Evolutionary conservation across 345 rosid species (phyloP), one percentile per base, ranked within the genome.

Genomic region (Bretschneidera sinensis): DNA sequence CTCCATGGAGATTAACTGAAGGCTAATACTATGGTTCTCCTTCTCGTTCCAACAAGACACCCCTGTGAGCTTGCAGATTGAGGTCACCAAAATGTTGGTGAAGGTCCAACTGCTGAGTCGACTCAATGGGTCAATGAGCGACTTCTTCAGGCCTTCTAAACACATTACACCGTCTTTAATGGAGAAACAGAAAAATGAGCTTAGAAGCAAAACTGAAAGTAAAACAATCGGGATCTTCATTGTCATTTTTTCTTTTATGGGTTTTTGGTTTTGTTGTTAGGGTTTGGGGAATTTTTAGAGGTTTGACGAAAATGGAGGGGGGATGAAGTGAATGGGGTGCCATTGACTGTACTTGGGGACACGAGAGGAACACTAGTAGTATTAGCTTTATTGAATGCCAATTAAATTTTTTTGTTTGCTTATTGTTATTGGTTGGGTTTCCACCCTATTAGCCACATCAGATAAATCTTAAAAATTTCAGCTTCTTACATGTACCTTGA

Each of bases 11-110:
- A 21, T 39, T 18, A 82, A 81, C 54, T 63, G 61, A n/a, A 85
- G 54, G 18, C 73, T 70, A 63, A 79, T 47, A 57, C 82, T 66
- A 11, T 87, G 77, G 68, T 47, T 80, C 73, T 85, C 90, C 57
- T 77, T 66, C 10, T 60, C 63, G 65, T 85, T 82, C 87, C 85
- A 81, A 65, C 90, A 85, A 68, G 75, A 13, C 50, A 85, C 90
- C 34, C 90, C 90, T 8, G 23, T 24, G 71, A 85, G 77, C 74
- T 53, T 28, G 61, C 90, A 84, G 65, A 84, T 72, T n/a, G 72
- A 59, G 17, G 76, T 51, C 14, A 68, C 79, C 1, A 83, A 67
- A 43, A 76, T 69, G 65, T 81, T 84, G n/a, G 72, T 17, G 70
- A 81, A 75, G 54, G 67, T 33, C 90, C 90, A 84, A 15, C 31